Evolutionary conservation across 208 protist species (phyloP), one percentile per base, ranked within the genome.

Genomic region (Novymonas esmeraldas): DNA sequence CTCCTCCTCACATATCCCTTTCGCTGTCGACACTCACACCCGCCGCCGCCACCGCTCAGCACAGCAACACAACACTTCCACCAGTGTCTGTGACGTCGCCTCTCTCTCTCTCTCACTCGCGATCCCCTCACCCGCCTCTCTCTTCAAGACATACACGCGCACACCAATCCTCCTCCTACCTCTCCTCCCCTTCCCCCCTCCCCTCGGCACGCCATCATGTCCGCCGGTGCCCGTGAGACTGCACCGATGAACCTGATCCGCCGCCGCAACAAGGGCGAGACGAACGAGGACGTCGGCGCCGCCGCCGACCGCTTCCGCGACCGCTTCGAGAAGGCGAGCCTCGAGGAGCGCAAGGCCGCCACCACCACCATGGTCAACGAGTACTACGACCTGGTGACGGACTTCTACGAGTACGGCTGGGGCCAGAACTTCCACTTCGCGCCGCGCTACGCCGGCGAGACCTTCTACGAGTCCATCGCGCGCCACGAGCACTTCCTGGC

Each of bases 401-500:
- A 98, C 80, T 98, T 98, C 70, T 99, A 99, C 83, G 95, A 98
- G 83, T 98, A 93, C 57, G 98, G 98, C 65, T 99, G 97, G 97
- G 96, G 98, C 55, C 89, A 98, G 71, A 92, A 90, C 74, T 99
- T 98, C 82, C 97, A 98, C 78, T 98, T 98, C 73, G 94, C 95
- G 41, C 78, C 89, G 10, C 83, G 78, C 41, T 92, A 86, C 74
- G 34, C 41, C 3, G 81, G 78, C 28, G 98, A 99, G 80, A 85
- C 76, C 34, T 97, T 98, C 70, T 87, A 82, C 60, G 92, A 95
- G 68, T 95, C 87, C 34, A 92, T 99, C 67, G 77, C 76, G 24
- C 92, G 98, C 57, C 97, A 99, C 82, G 98, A 99, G 89, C 89
- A 98, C 83, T 98, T 95, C 65, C 84, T 99, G 24, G 96, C 92